Base-by-base conservation (phyloP, 2,329 filamentous ascomycete species). In the Aureobasidium mangrovei region DNA sequence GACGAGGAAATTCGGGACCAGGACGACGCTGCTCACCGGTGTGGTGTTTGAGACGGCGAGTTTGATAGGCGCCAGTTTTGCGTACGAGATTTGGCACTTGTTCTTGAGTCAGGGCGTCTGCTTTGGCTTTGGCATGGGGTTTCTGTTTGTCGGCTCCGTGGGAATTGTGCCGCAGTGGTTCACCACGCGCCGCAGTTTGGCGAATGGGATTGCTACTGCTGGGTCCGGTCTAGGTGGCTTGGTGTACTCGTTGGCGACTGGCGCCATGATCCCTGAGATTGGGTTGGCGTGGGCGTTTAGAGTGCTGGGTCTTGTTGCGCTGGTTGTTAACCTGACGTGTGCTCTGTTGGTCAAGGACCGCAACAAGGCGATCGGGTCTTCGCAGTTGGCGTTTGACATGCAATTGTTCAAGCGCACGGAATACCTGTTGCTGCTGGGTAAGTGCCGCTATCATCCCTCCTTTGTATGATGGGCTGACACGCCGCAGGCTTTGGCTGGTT, bases 91-190 rank as follows among this genome's bases (percentile, higher is more conserved):
- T 55, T 91, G 86, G 84, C 86, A 91, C 35, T 75, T 93, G 0
- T 83, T 90, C 55, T 76, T 91, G 0, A 80, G 77, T 4, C 88
- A 91, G 64, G 88, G 88, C 4, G 64, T 91, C 2, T 80, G 82
- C 53, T 91, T 91, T 58, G 88, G 88, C n/a, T 67, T 84, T 26
- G 87, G 86, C 3, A 84, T 91, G 77, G 87, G 87, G 0, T 84
- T 91, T 55, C 72, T 85, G 7, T 91, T 90, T 64, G 85, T 86
- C 0, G 80, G 80, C 0, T 81, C 76, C 4, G 83, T 85, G 3
- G 80, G 79, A 33, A 78, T 89, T 8, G 74, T 85, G 0, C 79
- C 85, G 2, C 85, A 90, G 65, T 90, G 85, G 85, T 91, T 91
- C 63, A 79, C 75, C 7, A 82, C 79, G 32, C 77, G 76, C 28